Conservation (phyloP, 106 monocot genomes). For the Iris macrosiphon region DNA sequence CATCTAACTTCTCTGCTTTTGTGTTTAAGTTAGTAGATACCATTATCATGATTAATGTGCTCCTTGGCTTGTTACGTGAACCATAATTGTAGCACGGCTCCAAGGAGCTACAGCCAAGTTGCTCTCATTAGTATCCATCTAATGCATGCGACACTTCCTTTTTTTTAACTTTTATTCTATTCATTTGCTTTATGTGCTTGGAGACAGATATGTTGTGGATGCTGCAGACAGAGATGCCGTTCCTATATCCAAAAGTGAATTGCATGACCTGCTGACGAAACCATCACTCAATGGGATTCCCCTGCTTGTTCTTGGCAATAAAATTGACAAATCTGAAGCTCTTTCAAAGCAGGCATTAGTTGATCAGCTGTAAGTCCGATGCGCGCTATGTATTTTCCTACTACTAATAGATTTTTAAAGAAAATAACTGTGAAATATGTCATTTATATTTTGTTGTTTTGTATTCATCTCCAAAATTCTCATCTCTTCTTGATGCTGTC, state of each 20-base stretch:
- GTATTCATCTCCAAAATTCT: not conserved
- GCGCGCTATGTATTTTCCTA: too few relatives aligned
- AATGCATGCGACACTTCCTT: too few relatives aligned
- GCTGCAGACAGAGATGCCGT: constrained; percentile 88
- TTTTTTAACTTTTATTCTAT: too few relatives aligned
- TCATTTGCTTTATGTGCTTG: not conserved
- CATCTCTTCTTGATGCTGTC: not conserved
- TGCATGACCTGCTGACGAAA: constrained; percentile 71
- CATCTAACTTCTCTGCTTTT: too few relatives aligned
- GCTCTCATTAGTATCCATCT: too few relatives aligned
- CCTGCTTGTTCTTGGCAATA: constrained; percentile 84
- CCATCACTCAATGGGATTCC: constrained; percentile 84
- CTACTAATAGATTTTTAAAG: too few relatives aligned
- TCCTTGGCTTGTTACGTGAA: too few relatives aligned
- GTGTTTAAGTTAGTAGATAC: too few relatives aligned
- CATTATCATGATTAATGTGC: too few relatives aligned
- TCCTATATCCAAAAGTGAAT: constrained; percentile 75
- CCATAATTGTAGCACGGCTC: too few relatives aligned
- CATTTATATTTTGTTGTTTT: not conserved
- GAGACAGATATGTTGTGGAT: constrained; percentile 71
- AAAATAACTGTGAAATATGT: too few relatives aligned
- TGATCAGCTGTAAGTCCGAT: constrained; percentile 72
- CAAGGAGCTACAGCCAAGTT: too few relatives aligned
- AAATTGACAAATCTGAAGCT: constrained; percentile 96
- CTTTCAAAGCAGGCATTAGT: constrained; percentile 76